Evolutionary conservation across 1,139 yeast genomes (phyloP).

Genomic region (Debaryomycetaceae sp.): DNA sequence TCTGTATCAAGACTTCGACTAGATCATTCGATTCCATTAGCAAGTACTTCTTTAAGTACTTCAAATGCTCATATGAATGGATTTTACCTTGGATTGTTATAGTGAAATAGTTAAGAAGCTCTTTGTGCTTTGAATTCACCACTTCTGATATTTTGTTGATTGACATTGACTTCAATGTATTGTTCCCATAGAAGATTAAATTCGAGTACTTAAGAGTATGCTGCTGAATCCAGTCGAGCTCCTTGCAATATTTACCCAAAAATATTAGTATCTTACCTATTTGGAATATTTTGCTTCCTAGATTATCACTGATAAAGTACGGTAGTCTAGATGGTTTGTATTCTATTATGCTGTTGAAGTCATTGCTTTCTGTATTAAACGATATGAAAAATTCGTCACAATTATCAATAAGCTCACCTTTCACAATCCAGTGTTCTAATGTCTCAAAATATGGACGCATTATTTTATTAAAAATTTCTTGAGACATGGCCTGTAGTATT

Average conservation of each 20-base stretch:
- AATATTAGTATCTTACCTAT: conserved; percentile 79
- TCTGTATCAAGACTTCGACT: conserved; percentile 58
- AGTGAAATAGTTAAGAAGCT: conserved; percentile 55
- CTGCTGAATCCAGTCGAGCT: conserved; percentile 38
- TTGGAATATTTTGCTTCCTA: conserved; percentile 60
- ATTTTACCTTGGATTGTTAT: conserved; percentile 47
- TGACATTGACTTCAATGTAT: conserved; percentile 33
- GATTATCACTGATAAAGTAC: conserved; percentile 43
- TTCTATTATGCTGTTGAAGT: conserved; percentile 36
- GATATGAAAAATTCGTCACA: conserved; percentile 71
- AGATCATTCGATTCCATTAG: conserved; percentile 78
- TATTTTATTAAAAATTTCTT: conserved; percentile 44
- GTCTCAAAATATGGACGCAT: conserved; percentile 62
- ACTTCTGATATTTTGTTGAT: conserved; percentile 25
- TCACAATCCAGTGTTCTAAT: conserved; percentile 63
- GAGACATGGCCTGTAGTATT: conserved; percentile 41
- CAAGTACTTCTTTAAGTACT: conserved; percentile 62
- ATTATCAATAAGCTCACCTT: conserved; percentile 59
- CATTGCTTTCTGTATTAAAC: conserved; percentile 25
- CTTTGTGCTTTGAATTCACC: conserved; percentile 53
- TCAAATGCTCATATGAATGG: conserved; percentile 53
- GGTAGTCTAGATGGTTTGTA: conserved; percentile 52
- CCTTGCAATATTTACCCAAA: conserved; percentile 57
- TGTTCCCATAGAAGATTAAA: conserved; percentile 22
- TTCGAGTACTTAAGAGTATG: conserved; percentile 36